Conservation (phyloP, 805 yeast genomes). For the Scheffersomyces amazonensis region DNA sequence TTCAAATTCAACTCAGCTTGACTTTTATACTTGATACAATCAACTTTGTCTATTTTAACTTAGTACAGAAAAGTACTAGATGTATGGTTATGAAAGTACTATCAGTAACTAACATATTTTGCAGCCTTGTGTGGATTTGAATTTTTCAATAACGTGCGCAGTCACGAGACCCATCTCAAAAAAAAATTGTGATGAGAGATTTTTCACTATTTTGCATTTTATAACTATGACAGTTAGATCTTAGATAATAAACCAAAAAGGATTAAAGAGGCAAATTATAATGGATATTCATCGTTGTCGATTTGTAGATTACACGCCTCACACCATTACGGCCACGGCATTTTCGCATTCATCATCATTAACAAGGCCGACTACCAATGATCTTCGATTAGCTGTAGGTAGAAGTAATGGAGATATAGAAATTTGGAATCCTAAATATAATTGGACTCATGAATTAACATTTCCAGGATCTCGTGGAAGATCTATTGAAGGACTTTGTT, state of each 20-base stretch:
- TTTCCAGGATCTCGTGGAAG: constrained; percentile 80
- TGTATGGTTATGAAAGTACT: too few relatives aligned
- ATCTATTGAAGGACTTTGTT: constrained; percentile 84
- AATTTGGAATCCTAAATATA: constrained; percentile 84
- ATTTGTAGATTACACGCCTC: constrained; percentile 86
- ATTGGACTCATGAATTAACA: constrained; percentile 74
- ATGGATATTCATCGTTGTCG: constrained; percentile 89
- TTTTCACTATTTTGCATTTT: constrained; percentile 1
- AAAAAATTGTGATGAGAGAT: constrained; percentile 1
- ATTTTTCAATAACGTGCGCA: too few relatives aligned
- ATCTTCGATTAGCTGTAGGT: constrained; percentile 83
- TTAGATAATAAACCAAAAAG: not conserved
- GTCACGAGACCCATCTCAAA: not conserved
- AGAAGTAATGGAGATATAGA: constrained; percentile 94
- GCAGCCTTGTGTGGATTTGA: too few relatives aligned
- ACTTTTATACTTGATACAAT: too few relatives aligned
- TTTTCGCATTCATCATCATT: constrained; percentile 61
- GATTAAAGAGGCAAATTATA: constrained; percentile 1
- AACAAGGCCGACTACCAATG: constrained; percentile 39
- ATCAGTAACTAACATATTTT: too few relatives aligned
- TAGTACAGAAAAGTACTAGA: too few relatives aligned
- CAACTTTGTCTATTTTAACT: too few relatives aligned
- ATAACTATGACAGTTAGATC: too few relatives aligned
- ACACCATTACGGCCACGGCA: constrained; percentile 75
- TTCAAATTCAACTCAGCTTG: too few relatives aligned